Conservation (phyloP, 2,329 filamentous ascomycete species). For the Pyrenochaeta sp. region DNA sequence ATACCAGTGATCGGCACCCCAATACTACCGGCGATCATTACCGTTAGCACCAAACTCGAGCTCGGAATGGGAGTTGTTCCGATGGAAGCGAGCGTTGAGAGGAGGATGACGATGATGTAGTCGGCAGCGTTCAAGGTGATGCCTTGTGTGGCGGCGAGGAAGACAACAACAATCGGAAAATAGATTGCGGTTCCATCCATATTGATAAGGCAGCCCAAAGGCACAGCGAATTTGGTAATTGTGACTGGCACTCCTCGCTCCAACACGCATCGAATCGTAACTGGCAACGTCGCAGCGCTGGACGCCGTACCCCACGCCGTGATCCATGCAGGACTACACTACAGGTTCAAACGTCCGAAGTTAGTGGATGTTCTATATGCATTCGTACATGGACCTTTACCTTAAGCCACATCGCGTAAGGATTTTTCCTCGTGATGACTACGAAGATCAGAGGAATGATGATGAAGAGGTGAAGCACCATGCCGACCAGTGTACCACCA, state of each 20-base stretch:
- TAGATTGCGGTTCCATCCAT: conserved; percentile 61
- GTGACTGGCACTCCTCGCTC: conserved; percentile 55
- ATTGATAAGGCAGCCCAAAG: conserved; percentile 56
- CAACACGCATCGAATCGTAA: conserved; percentile 56
- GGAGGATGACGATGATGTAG: conserved; percentile 60
- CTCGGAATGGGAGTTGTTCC: conserved; percentile 64
- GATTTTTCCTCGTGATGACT: conserved; percentile 53
- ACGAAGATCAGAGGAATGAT: conserved; percentile 53
- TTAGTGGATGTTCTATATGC: too few species aligned
- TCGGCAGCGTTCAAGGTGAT: conserved; percentile 54
- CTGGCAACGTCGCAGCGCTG: conserved; percentile 61
- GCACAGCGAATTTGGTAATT: conserved; percentile 58
- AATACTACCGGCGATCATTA: conserved; percentile 61
- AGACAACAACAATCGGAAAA: conserved; percentile 63
- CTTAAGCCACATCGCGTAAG: conserved; percentile 59
- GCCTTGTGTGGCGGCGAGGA: conserved; percentile 62
- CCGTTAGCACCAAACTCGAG: conserved; percentile 60
- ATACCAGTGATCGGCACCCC: conserved; percentile 58
- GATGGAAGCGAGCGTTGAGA: conserved; percentile 62
- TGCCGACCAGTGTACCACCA: conserved; percentile 56
- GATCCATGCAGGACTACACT: conserved; percentile 60
- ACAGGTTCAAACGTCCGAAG: too few species aligned
- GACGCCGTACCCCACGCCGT: conserved; percentile 65
- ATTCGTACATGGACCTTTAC: too few species aligned
- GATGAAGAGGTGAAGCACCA: conserved; percentile 59